phyloP scores from a whole-genome alignment of 208 protist species.

The Trypanosoma platydactyli region DNA sequence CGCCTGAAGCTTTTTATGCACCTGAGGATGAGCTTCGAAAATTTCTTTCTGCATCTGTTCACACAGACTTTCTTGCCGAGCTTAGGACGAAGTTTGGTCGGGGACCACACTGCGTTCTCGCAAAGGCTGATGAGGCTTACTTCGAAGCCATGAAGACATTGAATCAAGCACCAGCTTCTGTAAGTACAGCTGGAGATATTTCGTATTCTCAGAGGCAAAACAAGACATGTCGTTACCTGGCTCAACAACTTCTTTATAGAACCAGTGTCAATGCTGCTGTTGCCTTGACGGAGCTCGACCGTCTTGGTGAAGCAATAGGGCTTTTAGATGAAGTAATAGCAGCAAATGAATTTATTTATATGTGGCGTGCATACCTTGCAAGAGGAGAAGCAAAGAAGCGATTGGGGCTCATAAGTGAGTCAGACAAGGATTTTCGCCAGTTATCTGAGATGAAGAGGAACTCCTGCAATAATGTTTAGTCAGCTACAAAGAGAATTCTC shows the following conservation, averaged over 20 bases:
- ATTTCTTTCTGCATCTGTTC: constrained; percentile 55
- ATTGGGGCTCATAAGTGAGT: constrained; percentile 75
- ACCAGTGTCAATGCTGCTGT: constrained; percentile 69
- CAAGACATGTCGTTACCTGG: constrained; percentile 50
- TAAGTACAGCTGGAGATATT: constrained; percentile 51
- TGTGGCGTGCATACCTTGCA: constrained; percentile 85
- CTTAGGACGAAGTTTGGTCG: constrained; percentile 61
- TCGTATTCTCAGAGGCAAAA: constrained; percentile 49
- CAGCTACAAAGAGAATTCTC: constrained; percentile 6
- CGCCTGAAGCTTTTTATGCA: constrained; percentile 66
- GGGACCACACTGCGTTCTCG: constrained; percentile 56
- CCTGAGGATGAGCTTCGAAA: constrained; percentile 61
- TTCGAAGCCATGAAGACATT: constrained; percentile 51
- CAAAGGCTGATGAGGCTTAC: constrained; percentile 58
- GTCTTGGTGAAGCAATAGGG: constrained; percentile 67
- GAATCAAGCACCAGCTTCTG: constrained; percentile 40
- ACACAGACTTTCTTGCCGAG: constrained; percentile 53
- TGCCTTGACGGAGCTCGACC: constrained; percentile 69
- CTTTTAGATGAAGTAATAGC: constrained; percentile 66
- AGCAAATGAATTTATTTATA: constrained; percentile 85
- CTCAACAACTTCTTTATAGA: constrained; percentile 75
- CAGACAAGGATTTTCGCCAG: constrained; percentile 79
- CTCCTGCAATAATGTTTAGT: constrained; percentile 45
- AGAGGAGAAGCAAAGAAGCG: constrained; percentile 75
- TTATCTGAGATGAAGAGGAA: constrained; percentile 69